Evolutionary conservation across 176 grass and related monocot species (phyloP), one percentile per base, ranked within the genome.

Genomic region (Microstegium vimineum): DNA sequence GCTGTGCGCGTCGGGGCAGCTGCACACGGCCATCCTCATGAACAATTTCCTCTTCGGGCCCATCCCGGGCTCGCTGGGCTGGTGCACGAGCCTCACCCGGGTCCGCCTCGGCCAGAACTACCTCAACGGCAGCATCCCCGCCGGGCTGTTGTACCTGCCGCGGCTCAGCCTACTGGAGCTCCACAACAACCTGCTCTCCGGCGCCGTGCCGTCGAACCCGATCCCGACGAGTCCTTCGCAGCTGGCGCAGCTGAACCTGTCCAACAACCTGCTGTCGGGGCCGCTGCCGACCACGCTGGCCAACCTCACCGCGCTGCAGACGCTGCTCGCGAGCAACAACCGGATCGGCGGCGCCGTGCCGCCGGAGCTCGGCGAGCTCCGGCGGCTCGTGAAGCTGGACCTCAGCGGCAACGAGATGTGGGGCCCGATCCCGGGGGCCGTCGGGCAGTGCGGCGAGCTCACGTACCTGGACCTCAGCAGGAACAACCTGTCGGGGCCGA

Each of bases 31-130:
- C 46, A 99, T 99, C 84, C 82, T 99, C 28, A 69, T 96, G 85
- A 96, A 99, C 63, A 99, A 96, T 52, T 99, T 99, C 64, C 75
- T 99, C 54, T 99, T 99, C 88, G 97, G 97, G 3, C 86, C 93
- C 11, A 86, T 99, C 23, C 97, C 97, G 1, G 62, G 18, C 2
- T 36, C 80, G 40, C 90, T 99, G 4, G 97, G 97, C 34, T 78
- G 72, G 26, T 99, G 93, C 74, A 60, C 77, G 6, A 96, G 91
- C 85, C 91, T 99, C 60, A 88, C 90, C 11, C 84, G 97, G 5
- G 93, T 96, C 85, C 89, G 97, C 18, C 87, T 96, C 8, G 97
- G 93, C 22, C 89, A 99, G 75, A 99, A 99, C 87, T 99, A 86
- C 88, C 97, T 99, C 76, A 99, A 99, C 83, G 97, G 97, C 41